A percentile compares a stretch with the other conserved stretches of the same genome.
Evolutionary conservation across 2,329 filamentous ascomycete species (phyloP).

Genomic region (Colletotrichum chlorophyti): DNA sequence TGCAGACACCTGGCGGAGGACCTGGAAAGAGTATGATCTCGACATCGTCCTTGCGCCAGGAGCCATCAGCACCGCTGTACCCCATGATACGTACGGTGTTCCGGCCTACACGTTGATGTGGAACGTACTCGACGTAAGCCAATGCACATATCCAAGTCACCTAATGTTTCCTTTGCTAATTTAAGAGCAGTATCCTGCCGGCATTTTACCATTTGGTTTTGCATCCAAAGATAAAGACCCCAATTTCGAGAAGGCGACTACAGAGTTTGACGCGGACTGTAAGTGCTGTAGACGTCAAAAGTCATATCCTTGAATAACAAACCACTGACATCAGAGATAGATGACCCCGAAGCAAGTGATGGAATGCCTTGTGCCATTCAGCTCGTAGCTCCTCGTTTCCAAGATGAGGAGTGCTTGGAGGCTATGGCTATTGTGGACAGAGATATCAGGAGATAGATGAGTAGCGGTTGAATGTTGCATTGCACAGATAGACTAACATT

Average conservation of each 20-base stretch:
- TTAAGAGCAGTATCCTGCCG: conserved; percentile 53
- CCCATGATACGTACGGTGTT: conserved; percentile 56
- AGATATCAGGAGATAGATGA: neutral
- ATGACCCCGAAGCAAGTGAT: conserved; percentile 46
- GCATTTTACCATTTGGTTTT: conserved; percentile 51
- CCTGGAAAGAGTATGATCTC: conserved; percentile 49
- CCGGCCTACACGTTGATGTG: conserved; percentile 54
- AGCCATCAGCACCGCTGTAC: conserved; percentile 56
- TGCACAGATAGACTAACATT: neutral
- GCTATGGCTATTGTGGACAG: conserved; percentile 39
- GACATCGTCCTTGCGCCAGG: conserved; percentile 58
- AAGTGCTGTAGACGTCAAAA: too few species aligned
- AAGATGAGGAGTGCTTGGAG: conserved; percentile 53
- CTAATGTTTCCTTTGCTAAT: neutral
- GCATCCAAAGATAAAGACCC: conserved; percentile 49
- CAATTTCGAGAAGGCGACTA: conserved; percentile 34
- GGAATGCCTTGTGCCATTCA: conserved; percentile 54
- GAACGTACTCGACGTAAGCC: conserved; percentile 59
- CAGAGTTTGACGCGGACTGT: conserved; percentile 41
- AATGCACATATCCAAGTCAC: neutral
- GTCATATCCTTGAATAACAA: too few species aligned
- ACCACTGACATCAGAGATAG: conserved; percentile 37
- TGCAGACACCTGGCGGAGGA: conserved; percentile 48
- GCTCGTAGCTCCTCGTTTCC: conserved; percentile 50
- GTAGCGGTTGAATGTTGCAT: neutral